phyloP scores from a whole-genome alignment of 2,329 filamentous ascomycete genomes.

The Dryadomyces sulphureus region DNA sequence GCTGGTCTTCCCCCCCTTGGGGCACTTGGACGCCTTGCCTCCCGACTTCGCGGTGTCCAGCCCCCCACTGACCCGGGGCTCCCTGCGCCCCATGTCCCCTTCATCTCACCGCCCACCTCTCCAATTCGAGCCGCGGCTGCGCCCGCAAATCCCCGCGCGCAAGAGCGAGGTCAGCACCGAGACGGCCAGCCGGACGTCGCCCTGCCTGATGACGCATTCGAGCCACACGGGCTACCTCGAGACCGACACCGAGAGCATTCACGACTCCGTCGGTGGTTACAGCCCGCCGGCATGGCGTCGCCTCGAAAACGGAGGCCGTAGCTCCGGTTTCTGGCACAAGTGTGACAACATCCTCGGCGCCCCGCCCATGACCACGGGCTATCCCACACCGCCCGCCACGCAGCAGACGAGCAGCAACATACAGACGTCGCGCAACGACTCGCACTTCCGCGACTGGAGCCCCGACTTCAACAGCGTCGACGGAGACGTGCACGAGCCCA shows the following conservation, averaged over 20 bases:
- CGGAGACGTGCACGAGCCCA: conserved; percentile 16
- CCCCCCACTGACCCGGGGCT: conserved; percentile 4
- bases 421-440: not conserved
- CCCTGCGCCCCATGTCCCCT: conserved; percentile 9
- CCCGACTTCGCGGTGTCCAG: conserved; percentile 38
- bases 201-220: conserved; percentile 26
- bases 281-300: conserved; percentile 47
- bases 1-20: conserved; percentile 12
- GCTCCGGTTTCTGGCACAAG: conserved; percentile 45
- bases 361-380: conserved; percentile 4
- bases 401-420: not conserved
- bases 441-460: conserved; percentile 16
- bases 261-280: conserved; percentile 35
- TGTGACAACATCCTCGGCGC: conserved; percentile 38
- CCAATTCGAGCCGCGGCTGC: not conserved
- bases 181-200: conserved; percentile 20
- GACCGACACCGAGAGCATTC: conserved; percentile 27
- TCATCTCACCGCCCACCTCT: not conserved
- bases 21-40: conserved; percentile 35
- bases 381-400: not conserved
- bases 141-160: not conserved
- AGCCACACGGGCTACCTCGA: conserved; percentile 27
- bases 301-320: conserved; percentile 43
- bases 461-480: conserved; percentile 21
- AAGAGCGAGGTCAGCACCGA: too few relatives aligned